phyloP scores from a whole-genome alignment of 129 eudicot genomes.

The Gnaphalium uliginosum region DNA sequence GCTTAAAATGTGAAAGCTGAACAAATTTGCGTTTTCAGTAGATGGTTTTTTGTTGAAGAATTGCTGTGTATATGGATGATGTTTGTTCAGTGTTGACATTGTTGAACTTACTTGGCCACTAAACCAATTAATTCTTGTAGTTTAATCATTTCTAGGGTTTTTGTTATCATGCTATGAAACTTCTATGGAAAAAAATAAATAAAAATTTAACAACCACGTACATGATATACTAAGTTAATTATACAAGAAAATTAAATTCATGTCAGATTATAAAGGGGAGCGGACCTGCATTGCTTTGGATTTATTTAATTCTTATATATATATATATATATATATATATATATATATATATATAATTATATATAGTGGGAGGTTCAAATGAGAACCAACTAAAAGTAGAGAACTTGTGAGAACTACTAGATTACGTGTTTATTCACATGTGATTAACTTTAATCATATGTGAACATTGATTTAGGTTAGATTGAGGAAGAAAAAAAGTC shows the following conservation, averaged over 20 bases:
- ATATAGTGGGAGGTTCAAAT: too few relatives aligned
- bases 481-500: too few relatives aligned
- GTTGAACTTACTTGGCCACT: neutral
- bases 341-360: too few relatives aligned
- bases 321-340: neutral
- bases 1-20: neutral
- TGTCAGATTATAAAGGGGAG: neutral
- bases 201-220: neutral
- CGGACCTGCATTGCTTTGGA: constrained; percentile 9
- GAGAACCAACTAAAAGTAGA: too few relatives aligned
- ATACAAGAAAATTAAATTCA: too few relatives aligned
- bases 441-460: too few relatives aligned
- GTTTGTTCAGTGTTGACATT: neutral
- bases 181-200: neutral
- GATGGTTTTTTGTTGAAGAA: neutral
- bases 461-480: too few relatives aligned
- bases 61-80: neutral
- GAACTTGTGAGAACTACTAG: too few relatives aligned
- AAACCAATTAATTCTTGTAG: neutral
- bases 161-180: neutral
- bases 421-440: too few relatives aligned
- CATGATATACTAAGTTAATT: neutral
- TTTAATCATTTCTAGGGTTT: neutral
- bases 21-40: neutral
- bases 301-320: neutral